A percentile compares a stretch with the other conserved stretches of the same genome.
These are phyloP conservation scores for Sporothrix brasiliensis DNA, from an alignment of 2,329 filamentous ascomycete genomes.

Conservation along the genomic window DNA sequence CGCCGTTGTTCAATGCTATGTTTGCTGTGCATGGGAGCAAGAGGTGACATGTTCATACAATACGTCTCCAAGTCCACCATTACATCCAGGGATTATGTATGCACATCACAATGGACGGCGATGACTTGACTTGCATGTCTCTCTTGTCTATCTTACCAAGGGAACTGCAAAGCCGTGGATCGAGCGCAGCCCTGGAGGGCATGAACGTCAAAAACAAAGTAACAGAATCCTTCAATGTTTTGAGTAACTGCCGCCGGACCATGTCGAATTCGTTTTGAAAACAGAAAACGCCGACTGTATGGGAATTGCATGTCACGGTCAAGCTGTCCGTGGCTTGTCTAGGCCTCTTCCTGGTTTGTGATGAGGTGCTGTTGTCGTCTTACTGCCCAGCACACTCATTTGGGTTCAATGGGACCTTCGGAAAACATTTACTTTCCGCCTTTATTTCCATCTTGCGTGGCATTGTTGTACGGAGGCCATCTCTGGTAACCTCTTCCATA, in stretches of 20 bases:
- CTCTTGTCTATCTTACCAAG: neutral
- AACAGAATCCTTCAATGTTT: too few species aligned
- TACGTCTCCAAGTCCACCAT: too few species aligned
- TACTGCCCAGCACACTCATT: slow-evolving; percentile 3
- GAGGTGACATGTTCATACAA: too few species aligned
- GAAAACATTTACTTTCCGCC: neutral
- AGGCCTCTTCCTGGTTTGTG: neutral
- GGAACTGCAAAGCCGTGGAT: too few species aligned
- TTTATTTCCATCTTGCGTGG: neutral
- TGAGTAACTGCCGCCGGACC: too few species aligned
- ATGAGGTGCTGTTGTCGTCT: neutral
- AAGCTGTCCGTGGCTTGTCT: neutral
- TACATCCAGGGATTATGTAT: too few species aligned
- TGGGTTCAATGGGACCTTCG: neutral
- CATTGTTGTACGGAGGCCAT: neutral
- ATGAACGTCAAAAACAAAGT: too few species aligned
- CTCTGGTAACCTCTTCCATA: slow-evolving; percentile 20
- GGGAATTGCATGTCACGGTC: neutral
- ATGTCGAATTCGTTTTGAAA: neutral
- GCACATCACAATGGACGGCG: too few species aligned
- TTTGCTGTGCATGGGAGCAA: too few species aligned
- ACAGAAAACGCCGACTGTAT: neutral
- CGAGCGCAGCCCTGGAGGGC: neutral
- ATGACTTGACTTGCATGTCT: too few species aligned
- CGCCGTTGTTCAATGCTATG: too few species aligned